Base-by-base conservation (phyloP, 2,329 filamentous ascomycete species). In the Sporothrix luriei region DNA sequence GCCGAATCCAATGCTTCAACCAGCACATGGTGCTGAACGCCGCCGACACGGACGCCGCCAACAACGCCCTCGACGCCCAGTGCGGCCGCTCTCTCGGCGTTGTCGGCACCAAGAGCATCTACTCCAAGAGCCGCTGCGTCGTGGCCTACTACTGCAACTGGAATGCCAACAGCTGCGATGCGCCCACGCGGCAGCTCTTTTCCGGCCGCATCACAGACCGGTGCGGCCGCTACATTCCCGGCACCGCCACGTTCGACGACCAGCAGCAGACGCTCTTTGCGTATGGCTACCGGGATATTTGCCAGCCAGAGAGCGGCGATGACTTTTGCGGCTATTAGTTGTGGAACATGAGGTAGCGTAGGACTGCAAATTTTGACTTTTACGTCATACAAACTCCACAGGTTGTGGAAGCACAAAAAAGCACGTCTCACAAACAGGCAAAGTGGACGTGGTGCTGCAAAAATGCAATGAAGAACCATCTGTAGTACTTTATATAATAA, bases 111-210 rank as follows among this genome's bases (percentile, higher is more conserved):
- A 33, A 33, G 19, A 55, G 52, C 52, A 16, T 33, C 5, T 55
- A 55, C 52, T 55, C 52, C 26, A 55, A 55, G 52, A 29, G 52
- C 13, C 26, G 52, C 26, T 55, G 52, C 26, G 26, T 33, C 5
- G 52, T 55, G 26, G 52, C 52, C 13, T 55, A 55, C 26, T 55
- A 19, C 9, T 55, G 52, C 52, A 55, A 55, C 52, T 55, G 6
- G 6, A n/a, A 33, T 2, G 13, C 52, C 52, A 14, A 26, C 49
- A 11, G 21, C 49, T 52, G 49, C n/a, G 21, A 5, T 7, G 21
- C 26, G 4, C 13, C 3, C 0, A 19, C 52, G 9, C 24, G 26
- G 19, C 24, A n/a, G 33, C 14, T 19, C 14, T 55, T 14, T 16
- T 33, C 52, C 4, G 14, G 14, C 13, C 14, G 4, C 7, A 55